Evolutionary conservation across 2,329 filamentous ascomycete species (phyloP).

Genomic region (Harringtonia lauricola): DNA sequence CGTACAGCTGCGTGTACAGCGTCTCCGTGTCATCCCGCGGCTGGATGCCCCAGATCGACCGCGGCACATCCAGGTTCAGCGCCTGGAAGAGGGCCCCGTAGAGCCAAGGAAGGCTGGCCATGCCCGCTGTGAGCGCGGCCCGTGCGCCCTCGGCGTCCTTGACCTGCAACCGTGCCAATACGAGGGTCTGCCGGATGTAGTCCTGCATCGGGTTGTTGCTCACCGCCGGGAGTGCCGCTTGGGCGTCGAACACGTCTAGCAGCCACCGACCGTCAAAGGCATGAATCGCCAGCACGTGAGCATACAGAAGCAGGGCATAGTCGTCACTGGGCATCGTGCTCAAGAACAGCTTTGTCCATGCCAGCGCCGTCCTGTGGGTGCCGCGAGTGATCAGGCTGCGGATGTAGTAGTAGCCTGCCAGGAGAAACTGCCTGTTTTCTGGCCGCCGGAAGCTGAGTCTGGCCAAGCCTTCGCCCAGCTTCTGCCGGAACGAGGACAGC

Average conservation of each 20-base stretch:
- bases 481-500: slow-evolving; percentile 68
- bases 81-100: slow-evolving; percentile 72
- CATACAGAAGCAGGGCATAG: slow-evolving; percentile 68
- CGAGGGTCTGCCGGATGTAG: slow-evolving; percentile 67
- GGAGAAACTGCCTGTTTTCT: slow-evolving; percentile 88
- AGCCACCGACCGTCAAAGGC: slow-evolving; percentile 68
- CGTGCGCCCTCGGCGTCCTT: slow-evolving; percentile 56
- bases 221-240: slow-evolving; percentile 10
- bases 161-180: slow-evolving; percentile 64
- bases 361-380: slow-evolving; percentile 86
- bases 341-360: slow-evolving; percentile 83
- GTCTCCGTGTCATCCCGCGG: slow-evolving; percentile 53
- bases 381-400: slow-evolving; percentile 76
- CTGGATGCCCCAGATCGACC: slow-evolving; percentile 70
- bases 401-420: slow-evolving; percentile 83
- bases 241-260: slow-evolving; percentile 50
- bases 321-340: slow-evolving; percentile 68
- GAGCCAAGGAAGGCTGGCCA: slow-evolving; percentile 72
- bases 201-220: slow-evolving; percentile 22
- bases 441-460: slow-evolving; percentile 69
- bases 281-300: slow-evolving; percentile 78
- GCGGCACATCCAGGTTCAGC: slow-evolving; percentile 66
- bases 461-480: slow-evolving; percentile 66
- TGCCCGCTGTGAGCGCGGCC: slow-evolving; percentile 52
- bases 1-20: slow-evolving; percentile 66